phyloP scores from a whole-genome alignment of 768 basidiomycete genomes.

The Tricholoma sp. region DNA sequence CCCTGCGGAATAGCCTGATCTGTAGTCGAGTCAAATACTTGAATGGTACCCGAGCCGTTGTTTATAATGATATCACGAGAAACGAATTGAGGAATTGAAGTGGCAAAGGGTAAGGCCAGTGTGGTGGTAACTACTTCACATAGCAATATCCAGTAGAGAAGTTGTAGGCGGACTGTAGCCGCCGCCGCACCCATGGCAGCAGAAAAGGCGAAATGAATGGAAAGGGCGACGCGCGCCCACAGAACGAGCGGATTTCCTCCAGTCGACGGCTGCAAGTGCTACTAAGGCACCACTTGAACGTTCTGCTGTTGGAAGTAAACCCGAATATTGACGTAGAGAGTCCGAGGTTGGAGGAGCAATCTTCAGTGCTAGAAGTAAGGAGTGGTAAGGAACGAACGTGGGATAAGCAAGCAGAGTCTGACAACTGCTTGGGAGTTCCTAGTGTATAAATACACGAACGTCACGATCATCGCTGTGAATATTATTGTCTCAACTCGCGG shows the following conservation, averaged over 20 bases:
- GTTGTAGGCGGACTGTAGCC: conserved; percentile 7
- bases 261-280: background rate
- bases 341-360: background rate
- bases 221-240: conserved; percentile 6
- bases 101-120: conserved; percentile 1
- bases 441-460: background rate
- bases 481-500: background rate
- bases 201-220: conserved; percentile 10
- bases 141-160: conserved; percentile 10
- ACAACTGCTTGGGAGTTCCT: background rate
- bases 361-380: background rate
- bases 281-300: background rate
- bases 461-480: background rate
- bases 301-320: background rate
- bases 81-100: conserved; percentile 6
- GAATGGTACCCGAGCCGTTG: conserved; percentile 33
- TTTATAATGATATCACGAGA: conserved; percentile 16
- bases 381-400: background rate
- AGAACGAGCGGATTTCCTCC: background rate
- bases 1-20: conserved; percentile 46
- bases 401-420: background rate
- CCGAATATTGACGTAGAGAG: background rate
- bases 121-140: conserved; percentile 3
- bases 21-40: conserved; percentile 42
- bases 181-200: conserved; percentile 9